Evolutionary conservation across 2,329 filamentous ascomycete species (phyloP), one percentile per base, ranked within the genome.

Genomic region (Conoideocrella luteorostrata): DNA sequence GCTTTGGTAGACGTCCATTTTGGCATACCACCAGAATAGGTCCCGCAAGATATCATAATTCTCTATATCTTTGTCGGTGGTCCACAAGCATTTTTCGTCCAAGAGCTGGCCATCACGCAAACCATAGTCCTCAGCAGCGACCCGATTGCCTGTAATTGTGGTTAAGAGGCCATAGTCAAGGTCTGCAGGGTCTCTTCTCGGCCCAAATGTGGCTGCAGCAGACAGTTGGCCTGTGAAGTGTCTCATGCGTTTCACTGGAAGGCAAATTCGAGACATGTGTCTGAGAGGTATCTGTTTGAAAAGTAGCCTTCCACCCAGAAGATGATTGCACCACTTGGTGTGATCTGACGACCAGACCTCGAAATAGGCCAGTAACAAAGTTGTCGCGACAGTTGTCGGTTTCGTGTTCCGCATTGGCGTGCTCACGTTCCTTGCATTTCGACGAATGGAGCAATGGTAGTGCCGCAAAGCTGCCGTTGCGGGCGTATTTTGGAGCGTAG

Each of bases 301-400:
- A 23, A 97, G 74, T 50, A 90, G 84, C 32, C 84, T 82, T 9
- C 88, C 87, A 11, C 93, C 93, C 38, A 87, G 80, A 29, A 97
- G 71, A 64, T 97, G 93, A 49, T 86, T 91, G 56, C 87, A 93
- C 93, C 93, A 98, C 61, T 95, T 95, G 44, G 85, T 82, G 56
- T 97, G 91, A 52, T 98, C 91, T 18, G 89, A 91, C 28, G 85
- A 86, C 82, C 91, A 93, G 15, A 96, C 87, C 61, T 97, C 93
- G 56, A 95, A 97, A 61, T 89, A 97, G 0, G 83, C 88, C 7
- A 98, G 74, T 7, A 97, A 69, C 28, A 96, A 70, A 0, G 88
- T 89, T 2, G 90, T 89, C 7, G 90, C 91, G n/a, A 97, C 69
- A 0, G 89, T 96, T 2, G 87, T 81, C 7, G 88, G 78, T 44